Evolutionary conservation across 805 yeast species (phyloP), one percentile per base, ranked within the genome.

Genomic region (Candida hungchunana): DNA sequence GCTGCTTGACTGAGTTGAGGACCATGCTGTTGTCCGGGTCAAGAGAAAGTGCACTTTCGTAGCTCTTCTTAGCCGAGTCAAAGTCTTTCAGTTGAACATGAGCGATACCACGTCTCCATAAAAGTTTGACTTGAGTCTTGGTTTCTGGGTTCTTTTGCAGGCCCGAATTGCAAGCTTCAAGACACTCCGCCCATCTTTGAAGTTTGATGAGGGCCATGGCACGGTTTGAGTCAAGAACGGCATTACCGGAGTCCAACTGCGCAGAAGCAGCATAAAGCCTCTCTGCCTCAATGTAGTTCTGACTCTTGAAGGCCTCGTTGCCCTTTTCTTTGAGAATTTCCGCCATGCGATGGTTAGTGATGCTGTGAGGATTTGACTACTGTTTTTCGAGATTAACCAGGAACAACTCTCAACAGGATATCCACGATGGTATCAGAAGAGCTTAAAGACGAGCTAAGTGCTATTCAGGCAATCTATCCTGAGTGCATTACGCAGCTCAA

Each of bases 381-480:
- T 4, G 12, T 16, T 22, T 13, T 28, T 18, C 21, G 6, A 5
- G n/a, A 28, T 17, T 14, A 26, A 11, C 18, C 10, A 26, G 9
- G 29, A 26, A 11, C 18, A 14, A 6, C 29, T 18, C 18, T 14
- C 29, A 28, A 5, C 6, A 9, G 15, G 17, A 28, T 8, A 5
- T 5, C 10, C 25, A 19, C 19, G 12, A 46, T 49, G 53, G 26
- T 48, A n/a, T 55, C 63, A 1, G 73, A 73, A 41, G 82, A 79
- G 22, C 60, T 82, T 6, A 53, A 53, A 15, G 93, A 86, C 36
- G 98, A 90, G 53, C 59, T 86, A 14, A 78, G 74, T 26, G 90
- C 96, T 10, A 77, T 90, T 9, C 82, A 85, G 37, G 93, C 96
- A 4, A 90, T 93, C 10, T 90, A 77, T 53, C 96, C 95, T 1